A percentile compares a stretch with the other conserved stretches of the same genome.
These are phyloP conservation scores for Boletus subparvulus DNA, from an alignment of 768 basidiomycete species.

Conservation along the genomic window DNA sequence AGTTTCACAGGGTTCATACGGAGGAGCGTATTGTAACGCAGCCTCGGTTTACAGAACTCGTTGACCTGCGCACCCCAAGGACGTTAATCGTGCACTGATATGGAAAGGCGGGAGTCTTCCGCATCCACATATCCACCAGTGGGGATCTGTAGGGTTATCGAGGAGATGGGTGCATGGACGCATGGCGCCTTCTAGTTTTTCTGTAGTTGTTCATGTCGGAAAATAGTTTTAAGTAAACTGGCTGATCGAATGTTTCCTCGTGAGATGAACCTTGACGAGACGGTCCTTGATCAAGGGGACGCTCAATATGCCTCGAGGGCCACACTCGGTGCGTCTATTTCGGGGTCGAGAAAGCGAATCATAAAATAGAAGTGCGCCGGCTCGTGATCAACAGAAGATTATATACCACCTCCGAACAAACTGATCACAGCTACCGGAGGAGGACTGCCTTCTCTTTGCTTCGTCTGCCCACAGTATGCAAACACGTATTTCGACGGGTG, in stretches of 20 bases:
- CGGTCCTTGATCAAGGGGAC: neutral
- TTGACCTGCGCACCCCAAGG: conserved; percentile 19
- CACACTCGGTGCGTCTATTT: neutral
- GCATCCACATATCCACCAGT: too few relatives aligned
- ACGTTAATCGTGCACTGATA: conserved; percentile 23
- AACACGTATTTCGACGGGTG: conserved; percentile 81
- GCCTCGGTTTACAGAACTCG: conserved; percentile 11
- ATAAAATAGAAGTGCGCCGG: neutral
- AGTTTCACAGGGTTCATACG: conserved; percentile 20
- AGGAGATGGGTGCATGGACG: neutral
- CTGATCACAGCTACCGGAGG: conserved; percentile 69
- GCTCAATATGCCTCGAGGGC: neutral
- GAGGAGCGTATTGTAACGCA: conserved; percentile 25
- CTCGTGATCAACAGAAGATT: neutral
- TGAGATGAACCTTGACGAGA: neutral
- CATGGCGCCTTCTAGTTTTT: neutral
- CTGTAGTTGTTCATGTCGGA: neutral
- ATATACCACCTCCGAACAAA: conserved; percentile 59
- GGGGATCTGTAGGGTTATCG: neutral
- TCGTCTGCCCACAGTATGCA: conserved; percentile 80
- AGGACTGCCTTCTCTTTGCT: conserved; percentile 60
- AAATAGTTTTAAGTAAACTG: neutral
- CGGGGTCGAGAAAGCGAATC: neutral
- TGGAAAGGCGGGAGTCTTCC: too few relatives aligned
- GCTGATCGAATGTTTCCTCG: too few relatives aligned